Base-by-base conservation (phyloP, 1,284 basidiomycete species). In the Tilletia horrida region DNA sequence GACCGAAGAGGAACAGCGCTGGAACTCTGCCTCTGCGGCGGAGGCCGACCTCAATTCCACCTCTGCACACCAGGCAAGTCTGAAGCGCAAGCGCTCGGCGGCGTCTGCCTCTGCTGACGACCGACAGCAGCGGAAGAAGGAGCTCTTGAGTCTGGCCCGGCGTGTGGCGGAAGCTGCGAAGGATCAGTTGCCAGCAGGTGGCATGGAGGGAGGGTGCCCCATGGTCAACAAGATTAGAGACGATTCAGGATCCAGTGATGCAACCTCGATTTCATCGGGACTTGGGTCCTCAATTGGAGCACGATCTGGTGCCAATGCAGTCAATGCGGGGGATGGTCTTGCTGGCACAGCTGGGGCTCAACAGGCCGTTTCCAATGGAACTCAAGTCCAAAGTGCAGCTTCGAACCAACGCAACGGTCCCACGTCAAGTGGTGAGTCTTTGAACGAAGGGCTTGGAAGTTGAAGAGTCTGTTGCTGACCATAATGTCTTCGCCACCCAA, bases 1-100 rank as follows among this genome's bases (percentile, higher is more conserved):
- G 6, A 76, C 73, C n/a, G 78, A 81, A 52, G 79, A 80, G 65
- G 71, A 78, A 69, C 67, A 68, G 40, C 68, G 71, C 40, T 81
- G 78, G 78, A 69, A 76, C 48, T 69, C 71, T 4, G 71, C 69
- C 29, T 70, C 64, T 67, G 70, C 35, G 69, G 67, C 25, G 63
- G 70, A 69, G 29, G 66, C 67, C 35, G 64, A 45, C 31, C n/a
- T 29, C 55, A 47, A 35, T 11, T 42, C 66, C 11, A 27, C 62
- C 57, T 29, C 43, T 40, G 29, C 55, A 25, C 13, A 52, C 31
- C n/a, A 35, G 3, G 44, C 63, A 3, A 52, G 48, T 23, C 47
- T 18, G 8, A 48, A 40, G 45, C n/a, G 13, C 8, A 71, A 73
- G 57, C 43, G 65, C 42, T 75, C 75, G 66, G 67, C 68, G 4